Evolutionary conservation across 352 stramenopile species (phyloP).

Genomic region (Hyaloperonospora brassicae): DNA sequence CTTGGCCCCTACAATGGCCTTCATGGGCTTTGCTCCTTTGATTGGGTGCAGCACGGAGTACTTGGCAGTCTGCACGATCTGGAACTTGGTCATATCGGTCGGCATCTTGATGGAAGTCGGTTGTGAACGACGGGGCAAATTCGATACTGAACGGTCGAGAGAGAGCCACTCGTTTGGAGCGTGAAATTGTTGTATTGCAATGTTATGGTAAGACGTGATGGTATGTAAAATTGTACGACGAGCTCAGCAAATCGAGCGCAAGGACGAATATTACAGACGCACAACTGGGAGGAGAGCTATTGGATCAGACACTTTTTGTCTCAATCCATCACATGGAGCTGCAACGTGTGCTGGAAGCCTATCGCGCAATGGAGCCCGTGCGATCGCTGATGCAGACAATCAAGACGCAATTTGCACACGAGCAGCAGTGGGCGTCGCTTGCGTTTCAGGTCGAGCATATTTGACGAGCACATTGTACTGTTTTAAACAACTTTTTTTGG

Average conservation of each 20-base stretch:
- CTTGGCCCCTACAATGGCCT: conserved; percentile 32
- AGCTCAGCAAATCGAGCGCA: too few relatives aligned
- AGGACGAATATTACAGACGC: too few relatives aligned
- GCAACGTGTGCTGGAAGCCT: conserved; percentile 43
- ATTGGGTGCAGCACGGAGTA: conserved; percentile 51
- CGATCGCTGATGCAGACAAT: conserved; percentile 33
- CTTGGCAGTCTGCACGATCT: conserved; percentile 59
- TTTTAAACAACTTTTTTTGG: not conserved
- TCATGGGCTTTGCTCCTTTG: conserved; percentile 59
- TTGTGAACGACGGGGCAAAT: conserved; percentile 11
- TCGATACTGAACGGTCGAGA: conserved; percentile 11
- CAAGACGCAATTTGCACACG: conserved; percentile 20
- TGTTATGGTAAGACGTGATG: not conserved
- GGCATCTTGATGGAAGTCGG: conserved; percentile 17
- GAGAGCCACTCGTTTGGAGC: conserved; percentile 11
- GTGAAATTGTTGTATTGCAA: conserved; percentile 3
- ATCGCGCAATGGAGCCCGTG: conserved; percentile 57
- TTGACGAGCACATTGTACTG: not conserved
- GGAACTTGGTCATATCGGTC: conserved; percentile 47
- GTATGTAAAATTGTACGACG: not conserved
- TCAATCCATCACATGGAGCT: conserved; percentile 12
- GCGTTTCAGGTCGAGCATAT: conserved; percentile 40
- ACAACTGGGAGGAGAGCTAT: too few relatives aligned
- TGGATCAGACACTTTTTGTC: not conserved
- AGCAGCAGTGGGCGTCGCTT: conserved; percentile 39